Percentiles rank a stretch among this genome's conserved stretches.
phyloP scores from a whole-genome alignment of 441 rosid genomes.

The Isatis lusitanica region DNA sequence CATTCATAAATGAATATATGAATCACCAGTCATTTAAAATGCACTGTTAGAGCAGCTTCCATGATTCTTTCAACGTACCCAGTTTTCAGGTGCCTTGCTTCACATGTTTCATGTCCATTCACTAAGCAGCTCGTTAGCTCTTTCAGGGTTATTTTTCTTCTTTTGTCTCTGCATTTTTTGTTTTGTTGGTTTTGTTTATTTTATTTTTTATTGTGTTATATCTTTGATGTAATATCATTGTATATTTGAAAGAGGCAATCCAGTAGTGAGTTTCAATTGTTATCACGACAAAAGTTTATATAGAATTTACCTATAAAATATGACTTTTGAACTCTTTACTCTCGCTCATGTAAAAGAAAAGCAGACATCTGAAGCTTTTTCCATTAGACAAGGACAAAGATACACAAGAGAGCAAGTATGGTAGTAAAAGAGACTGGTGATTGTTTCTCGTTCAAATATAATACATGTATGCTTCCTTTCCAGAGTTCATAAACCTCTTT shows the following conservation, averaged over 20 bases:
- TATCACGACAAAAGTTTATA: neutral
- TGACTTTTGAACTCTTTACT: no score
- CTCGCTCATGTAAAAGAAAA: no score
- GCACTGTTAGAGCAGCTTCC: conserved; percentile 24
- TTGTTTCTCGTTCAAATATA: no score
- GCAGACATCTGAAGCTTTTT: no score
- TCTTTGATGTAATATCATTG: conserved; percentile 30
- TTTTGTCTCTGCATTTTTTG: neutral
- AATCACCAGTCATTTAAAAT: conserved; percentile 7
- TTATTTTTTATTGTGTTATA: neutral
- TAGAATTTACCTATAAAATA: no score
- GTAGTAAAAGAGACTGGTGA: no score
- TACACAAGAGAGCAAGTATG: no score
- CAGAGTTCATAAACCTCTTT: no score
- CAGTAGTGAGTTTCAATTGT: neutral
- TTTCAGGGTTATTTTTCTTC: neutral
- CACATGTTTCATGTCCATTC: conserved; percentile 16
- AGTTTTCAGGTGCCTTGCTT: conserved; percentile 1
- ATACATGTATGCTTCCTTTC: no score
- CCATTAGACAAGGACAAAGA: no score
- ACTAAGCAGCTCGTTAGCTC: conserved; percentile 1
- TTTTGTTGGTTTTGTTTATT: conserved; percentile 15
- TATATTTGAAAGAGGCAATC: conserved; percentile 27
- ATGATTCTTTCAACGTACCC: conserved; percentile 26
- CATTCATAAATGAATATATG: conserved; percentile 14